These are phyloP conservation scores for Paraleonurus japonicus DNA, from an alignment of 257 asterid species.

Conservation along the genomic window DNA sequence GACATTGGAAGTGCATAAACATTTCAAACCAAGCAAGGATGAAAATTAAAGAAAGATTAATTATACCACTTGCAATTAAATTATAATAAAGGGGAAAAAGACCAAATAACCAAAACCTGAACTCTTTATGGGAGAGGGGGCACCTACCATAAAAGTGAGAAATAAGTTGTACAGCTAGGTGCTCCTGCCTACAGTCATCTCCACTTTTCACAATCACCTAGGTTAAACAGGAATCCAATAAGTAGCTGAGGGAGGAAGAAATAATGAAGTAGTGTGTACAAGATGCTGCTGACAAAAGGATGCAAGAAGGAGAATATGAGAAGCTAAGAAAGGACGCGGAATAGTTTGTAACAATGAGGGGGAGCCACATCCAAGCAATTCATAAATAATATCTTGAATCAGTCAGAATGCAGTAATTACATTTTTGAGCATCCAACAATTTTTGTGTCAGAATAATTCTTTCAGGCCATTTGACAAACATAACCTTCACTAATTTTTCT, in stretches of 20 bases:
- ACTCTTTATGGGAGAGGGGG: neutral
- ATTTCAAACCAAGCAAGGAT: neutral
- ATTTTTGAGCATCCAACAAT: constrained; percentile 11
- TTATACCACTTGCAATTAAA: neutral
- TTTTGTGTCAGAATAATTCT: neutral
- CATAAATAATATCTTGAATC: neutral
- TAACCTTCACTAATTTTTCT: neutral
- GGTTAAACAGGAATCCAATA: constrained; percentile 20
- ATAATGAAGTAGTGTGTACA: neutral
- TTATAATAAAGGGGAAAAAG: neutral
- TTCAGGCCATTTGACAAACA: neutral
- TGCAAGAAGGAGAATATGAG: neutral
- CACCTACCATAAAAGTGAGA: constrained; percentile 38
- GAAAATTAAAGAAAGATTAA: neutral
- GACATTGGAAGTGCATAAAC: neutral
- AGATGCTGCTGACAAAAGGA: neutral
- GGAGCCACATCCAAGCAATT: neutral
- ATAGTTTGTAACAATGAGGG: neutral
- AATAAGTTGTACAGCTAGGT: constrained; percentile 41
- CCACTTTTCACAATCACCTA: constrained; percentile 43
- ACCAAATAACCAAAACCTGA: neutral
- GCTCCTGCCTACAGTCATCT: constrained; percentile 42
- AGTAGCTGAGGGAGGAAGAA: neutral
- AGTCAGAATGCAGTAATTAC: neutral
- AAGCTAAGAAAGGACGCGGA: neutral